Evolutionary conservation across 352 stramenopile species (phyloP), one percentile per base, ranked within the genome.

Genomic region (Phytophthora sp.): DNA sequence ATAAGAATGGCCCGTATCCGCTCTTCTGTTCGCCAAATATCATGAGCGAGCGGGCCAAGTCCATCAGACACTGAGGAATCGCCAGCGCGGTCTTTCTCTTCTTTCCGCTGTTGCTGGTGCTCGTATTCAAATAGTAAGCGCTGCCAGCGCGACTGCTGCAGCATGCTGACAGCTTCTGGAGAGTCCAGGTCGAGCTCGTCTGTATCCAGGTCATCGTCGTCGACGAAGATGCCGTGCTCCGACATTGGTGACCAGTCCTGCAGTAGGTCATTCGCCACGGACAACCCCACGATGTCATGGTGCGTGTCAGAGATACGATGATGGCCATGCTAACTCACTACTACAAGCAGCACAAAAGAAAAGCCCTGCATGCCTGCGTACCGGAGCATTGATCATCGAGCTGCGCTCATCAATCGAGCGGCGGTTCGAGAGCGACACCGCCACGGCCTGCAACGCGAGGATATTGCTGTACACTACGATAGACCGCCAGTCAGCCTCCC

Each of bases 11-110:
- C 78, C 28, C 85, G 84, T 66, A 96, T 89, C 15, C 76, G 80
- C 58, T 96, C 87, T 70, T 96, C 87, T 0, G 83, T 92, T 10
- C 74, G 66, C 85, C 85, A 96, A 58, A 94, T 86, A 12, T 88
- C 79, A 35, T 94, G 79, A 5, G 84, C 81, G 0, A 94, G 70
- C 26, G 85, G 77, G 0, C 82, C 85, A 20, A 92, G 43, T 3
- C 83, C 85, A 23, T 91, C 78, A 3, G 61, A 70, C 10, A 59
- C 52, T 2, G 67, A 71, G 7, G 64, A 68, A 41, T 82, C 64
- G 0, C 54, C 68, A 9, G 54, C 71, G 0, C 54, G 54, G 32
- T 82, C 67, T 34, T 58, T 57, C 5, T 79, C 58, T 26, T 75
- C 76, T 13, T 88, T 85, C 27, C 77, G 69, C 30, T 81, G 54